These are phyloP conservation scores for Podaxis mareebaensis DNA, from an alignment of 768 basidiomycete species.

Conservation along the genomic window DNA sequence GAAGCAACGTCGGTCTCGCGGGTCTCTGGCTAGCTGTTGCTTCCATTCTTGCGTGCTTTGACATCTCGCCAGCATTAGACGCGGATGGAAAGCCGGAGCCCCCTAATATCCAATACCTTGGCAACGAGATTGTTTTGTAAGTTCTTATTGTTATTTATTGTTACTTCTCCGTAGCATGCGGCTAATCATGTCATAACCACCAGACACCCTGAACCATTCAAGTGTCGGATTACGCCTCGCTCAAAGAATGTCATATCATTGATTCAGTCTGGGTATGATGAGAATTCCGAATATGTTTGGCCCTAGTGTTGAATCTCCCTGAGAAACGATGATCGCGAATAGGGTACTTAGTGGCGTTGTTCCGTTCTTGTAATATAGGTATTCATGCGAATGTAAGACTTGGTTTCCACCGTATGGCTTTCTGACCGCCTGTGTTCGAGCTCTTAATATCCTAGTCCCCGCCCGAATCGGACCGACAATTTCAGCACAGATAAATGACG, in stretches of 20 bases:
- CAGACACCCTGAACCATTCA: constrained; percentile 6
- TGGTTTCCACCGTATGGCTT: too few species aligned
- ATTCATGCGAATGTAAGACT: too few species aligned
- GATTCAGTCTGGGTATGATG: neutral
- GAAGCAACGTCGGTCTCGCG: neutral
- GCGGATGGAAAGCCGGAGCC: neutral
- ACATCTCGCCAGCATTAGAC: neutral
- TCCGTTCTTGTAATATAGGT: too few species aligned
- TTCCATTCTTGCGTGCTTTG: constrained; percentile 5
- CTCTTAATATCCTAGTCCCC: too few species aligned
- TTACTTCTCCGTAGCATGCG: neutral
- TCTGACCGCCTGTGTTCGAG: too few species aligned
- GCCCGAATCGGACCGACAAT: too few species aligned
- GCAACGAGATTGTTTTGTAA: constrained; percentile 4
- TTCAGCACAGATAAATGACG: too few species aligned
- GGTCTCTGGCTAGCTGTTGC: constrained; percentile 2
- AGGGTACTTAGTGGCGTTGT: too few species aligned
- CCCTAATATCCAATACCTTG: neutral
- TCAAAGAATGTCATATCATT: neutral
- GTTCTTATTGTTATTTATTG: neutral
- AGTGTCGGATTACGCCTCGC: constrained; percentile 1
- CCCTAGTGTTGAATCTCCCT: too few species aligned
- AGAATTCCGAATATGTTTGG: constrained; percentile 3
- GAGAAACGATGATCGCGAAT: too few species aligned
- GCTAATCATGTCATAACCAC: neutral